Conservation (phyloP, 2,329 filamentous ascomycete species). For the Magnaporthiopsis incrustans region DNA sequence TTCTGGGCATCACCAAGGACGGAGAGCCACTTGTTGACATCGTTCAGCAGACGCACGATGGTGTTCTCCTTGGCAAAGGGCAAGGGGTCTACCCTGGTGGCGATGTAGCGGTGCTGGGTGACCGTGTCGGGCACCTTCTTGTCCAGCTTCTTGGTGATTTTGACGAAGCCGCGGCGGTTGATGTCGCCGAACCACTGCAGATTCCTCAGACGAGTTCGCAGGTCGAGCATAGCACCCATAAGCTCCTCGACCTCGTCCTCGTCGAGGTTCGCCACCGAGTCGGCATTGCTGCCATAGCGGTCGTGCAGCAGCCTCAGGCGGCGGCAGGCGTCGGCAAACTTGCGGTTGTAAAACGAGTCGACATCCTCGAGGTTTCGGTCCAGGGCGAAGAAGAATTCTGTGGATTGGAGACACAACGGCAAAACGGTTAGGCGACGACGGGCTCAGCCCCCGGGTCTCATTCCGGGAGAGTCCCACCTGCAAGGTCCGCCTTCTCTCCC, state of each 20-base stretch:
- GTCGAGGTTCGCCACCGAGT: conserved; percentile 66
- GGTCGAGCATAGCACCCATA: conserved; percentile 79
- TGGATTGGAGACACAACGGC: conserved; percentile 13
- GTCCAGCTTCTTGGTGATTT: conserved; percentile 98
- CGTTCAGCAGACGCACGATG: conserved; percentile 38
- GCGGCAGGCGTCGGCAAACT: conserved; percentile 76
- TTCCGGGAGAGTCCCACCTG: conserved; percentile 56
- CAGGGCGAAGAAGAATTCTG: conserved; percentile 94
- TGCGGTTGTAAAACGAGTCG: conserved; percentile 94
- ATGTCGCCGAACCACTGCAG: conserved; percentile 97
- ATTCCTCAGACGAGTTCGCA: conserved; percentile 80
- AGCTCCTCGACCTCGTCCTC: conserved; percentile 87
- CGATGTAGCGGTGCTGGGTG: conserved; percentile 78
- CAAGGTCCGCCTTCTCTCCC: conserved; percentile 75
- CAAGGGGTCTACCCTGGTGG: conserved; percentile 81
- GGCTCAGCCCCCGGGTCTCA: conserved; percentile 18
- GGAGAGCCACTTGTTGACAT: conserved; percentile 89
- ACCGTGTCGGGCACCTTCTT: conserved; percentile 78
- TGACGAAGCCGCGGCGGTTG: conserved; percentile 88
- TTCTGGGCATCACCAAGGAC: conserved; percentile 69
- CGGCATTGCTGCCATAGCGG: conserved; percentile 69
- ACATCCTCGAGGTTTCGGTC: conserved; percentile 97
- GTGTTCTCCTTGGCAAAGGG: conserved; percentile 72
- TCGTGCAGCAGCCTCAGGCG: conserved; percentile 81
- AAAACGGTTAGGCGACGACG: conserved; percentile 27